phyloP scores from a whole-genome alignment of 148 eudicot genomes.

The Arctostaphylos glauca region DNA sequence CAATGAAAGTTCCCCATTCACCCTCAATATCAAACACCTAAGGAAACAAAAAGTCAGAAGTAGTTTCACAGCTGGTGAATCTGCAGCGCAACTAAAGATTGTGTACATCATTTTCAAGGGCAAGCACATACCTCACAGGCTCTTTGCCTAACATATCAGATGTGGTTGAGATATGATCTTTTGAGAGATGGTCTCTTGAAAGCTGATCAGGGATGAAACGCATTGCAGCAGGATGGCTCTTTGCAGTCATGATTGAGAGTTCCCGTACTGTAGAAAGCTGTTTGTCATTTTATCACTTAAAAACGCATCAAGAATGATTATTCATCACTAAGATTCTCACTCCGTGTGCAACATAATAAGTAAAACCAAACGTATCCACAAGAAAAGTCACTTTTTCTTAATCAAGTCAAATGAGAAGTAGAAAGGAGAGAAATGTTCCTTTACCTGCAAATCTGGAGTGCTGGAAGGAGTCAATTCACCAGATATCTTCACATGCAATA shows the following conservation, averaged over 20 bases:
- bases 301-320: constrained; percentile 56
- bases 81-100: background rate
- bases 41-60: constrained; percentile 37
- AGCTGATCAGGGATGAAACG: constrained; percentile 91
- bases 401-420: background rate
- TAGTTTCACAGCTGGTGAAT: background rate
- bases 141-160: constrained; percentile 43
- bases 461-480: constrained; percentile 88
- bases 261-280: constrained; percentile 99
- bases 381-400: constrained; percentile 11
- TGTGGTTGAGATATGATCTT: constrained; percentile 33
- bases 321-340: constrained; percentile 21
- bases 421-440: constrained; percentile 10
- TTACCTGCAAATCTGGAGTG: constrained; percentile 77
- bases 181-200: constrained; percentile 37
- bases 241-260: constrained; percentile 98
- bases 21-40: constrained; percentile 28
- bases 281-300: constrained; percentile 99
- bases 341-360: constrained; percentile 12
- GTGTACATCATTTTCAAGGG: background rate
- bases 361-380: background rate
- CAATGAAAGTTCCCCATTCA: constrained; percentile 14
- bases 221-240: constrained; percentile 95
- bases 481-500: constrained; percentile 72
- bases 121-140: constrained; percentile 66